Evolutionary conservation across 208 protist genomes (phyloP), one percentile per base, ranked within the genome.

Genomic region (Herpetomonas muscarum): DNA sequence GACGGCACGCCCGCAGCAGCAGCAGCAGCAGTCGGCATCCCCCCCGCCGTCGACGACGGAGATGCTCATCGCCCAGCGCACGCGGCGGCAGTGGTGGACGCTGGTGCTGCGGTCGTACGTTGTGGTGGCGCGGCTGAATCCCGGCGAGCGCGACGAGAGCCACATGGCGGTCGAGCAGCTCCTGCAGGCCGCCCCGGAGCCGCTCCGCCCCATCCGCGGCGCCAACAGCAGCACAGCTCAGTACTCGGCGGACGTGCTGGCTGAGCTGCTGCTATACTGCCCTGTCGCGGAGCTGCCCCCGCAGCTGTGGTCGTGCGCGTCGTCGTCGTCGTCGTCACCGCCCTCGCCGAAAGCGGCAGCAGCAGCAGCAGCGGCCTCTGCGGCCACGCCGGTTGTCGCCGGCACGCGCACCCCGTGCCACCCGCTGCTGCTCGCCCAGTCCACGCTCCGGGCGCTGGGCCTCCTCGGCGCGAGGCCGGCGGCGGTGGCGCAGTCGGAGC

Each of bases 61-160:
- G 34, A 13, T 19, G 39, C 24, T 41, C 22, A 25, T 45, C 54
- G 52, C 46, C 44, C 64, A 64, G 57, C 54, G 57, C 5, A 46
- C 41, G 17, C 41, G 41, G 15, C 41, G 41, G 41, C 41, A 46
- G 51, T 77, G 64, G 70, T 79, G 72, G 72, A 56, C 66, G 64
- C 57, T 73, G 42, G 47, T 70, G 26, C 48, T 79, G 58, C 65
- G 64, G 29, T 67, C 52, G 22, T 61, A 70, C 39, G 53, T 49
- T 2, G 55, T 79, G 17, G 72, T 79, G 13, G 45, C 55, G 4
- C 55, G 51, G 10, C 57, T 79, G 25, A 79, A 79, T 50, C 21
- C 55, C 9, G 46, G 31, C 2, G 58, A 79, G 21, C 34, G 37
- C 21, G 72, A 67, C 22, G 47, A 34, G 30, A 67, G 58, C 36